Base-by-base conservation (phyloP, 306 rosid genomes). In the Cicer yamashitae region DNA sequence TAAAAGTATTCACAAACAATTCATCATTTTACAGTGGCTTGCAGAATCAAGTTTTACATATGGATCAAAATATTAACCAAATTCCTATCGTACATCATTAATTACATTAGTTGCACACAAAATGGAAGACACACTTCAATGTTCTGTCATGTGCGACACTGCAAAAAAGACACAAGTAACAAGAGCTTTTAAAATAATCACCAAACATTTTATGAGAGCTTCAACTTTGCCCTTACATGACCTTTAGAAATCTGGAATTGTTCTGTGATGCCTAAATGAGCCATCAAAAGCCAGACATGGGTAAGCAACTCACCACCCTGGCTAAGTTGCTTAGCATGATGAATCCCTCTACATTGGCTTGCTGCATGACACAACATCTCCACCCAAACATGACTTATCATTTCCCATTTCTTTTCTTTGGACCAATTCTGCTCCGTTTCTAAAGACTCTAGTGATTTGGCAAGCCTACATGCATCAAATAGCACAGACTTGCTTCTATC, bases 241-340 rank as follows among this genome's bases (percentile, higher is more conserved):
- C 82, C 79, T 10, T 44, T 43, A 14, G 85, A 77, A 39, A 82
- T 82, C 25, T 77, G 79, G 7, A 82, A 73, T 10, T 82, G 86
- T 58, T 77, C 76, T 1, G 82, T 71, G 25, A 82, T 72, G 8
- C 82, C 86, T 3, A 82, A 53, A 59, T 77, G 82, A 6, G 82
- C 79, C 86, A 82, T 82, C 5, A 78, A 46, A 52, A 83, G 81
- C 83, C 78, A 83, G 4, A 79, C 74, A 73, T 74, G 86, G 11
- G 86, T 68, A 62, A 62, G 47, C 13, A 62, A 62, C 68, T 62
- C 68, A 4, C 68, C 47, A 61, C 68, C 68, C 3, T 62, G 47
- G 13, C 68, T 39, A 7, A 62, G 68, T n/a, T 62, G 68, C 13
- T 62, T 62, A 39, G 47, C 68, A 62, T 62, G 47, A 13, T 34